These are phyloP conservation scores for Gymnopus androsaceus DNA, from an alignment of 1,284 basidiomycete genomes.

Conservation along the genomic window DNA sequence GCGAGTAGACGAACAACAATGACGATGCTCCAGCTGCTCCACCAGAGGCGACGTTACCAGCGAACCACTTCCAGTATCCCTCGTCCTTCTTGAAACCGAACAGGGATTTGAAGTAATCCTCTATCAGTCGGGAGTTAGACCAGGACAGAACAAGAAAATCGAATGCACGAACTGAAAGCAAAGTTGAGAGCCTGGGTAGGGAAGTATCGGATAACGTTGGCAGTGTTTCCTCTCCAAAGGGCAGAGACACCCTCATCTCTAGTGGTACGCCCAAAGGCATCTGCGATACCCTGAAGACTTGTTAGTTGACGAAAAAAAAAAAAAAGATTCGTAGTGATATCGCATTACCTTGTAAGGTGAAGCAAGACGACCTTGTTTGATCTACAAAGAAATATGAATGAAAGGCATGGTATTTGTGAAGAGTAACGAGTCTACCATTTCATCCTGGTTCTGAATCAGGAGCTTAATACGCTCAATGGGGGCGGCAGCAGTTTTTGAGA, in stretches of 20 bases:
- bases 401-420: background rate
- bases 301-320: no score
- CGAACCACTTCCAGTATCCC: constrained; percentile 91
- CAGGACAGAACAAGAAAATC: background rate
- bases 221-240: constrained; percentile 95
- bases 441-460: constrained; percentile 96
- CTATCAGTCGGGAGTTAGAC: constrained; percentile 40
- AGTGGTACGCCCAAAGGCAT: constrained; percentile 89
- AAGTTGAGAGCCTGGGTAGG: constrained; percentile 96
- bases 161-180: constrained; percentile 75
- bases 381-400: constrained; percentile 45
- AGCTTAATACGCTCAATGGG: constrained; percentile 99
- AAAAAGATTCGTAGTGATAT: no score
- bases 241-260: constrained; percentile 86
- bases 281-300: constrained; percentile 88
- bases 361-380: constrained; percentile 94
- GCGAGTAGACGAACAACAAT: constrained; percentile 95
- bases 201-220: constrained; percentile 99
- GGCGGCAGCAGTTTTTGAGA: constrained; percentile 96
- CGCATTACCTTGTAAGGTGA: constrained; percentile 84
- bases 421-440: constrained; percentile 61
- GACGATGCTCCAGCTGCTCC: constrained; percentile 96
- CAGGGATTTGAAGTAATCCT: constrained; percentile 96
- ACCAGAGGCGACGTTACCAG: constrained; percentile 93
- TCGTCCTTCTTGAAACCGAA: constrained; percentile 91